These are phyloP conservation scores for Fonsecaea pedrosoi DNA, from an alignment of 2,329 filamentous ascomycete species.

Conservation along the genomic window DNA sequence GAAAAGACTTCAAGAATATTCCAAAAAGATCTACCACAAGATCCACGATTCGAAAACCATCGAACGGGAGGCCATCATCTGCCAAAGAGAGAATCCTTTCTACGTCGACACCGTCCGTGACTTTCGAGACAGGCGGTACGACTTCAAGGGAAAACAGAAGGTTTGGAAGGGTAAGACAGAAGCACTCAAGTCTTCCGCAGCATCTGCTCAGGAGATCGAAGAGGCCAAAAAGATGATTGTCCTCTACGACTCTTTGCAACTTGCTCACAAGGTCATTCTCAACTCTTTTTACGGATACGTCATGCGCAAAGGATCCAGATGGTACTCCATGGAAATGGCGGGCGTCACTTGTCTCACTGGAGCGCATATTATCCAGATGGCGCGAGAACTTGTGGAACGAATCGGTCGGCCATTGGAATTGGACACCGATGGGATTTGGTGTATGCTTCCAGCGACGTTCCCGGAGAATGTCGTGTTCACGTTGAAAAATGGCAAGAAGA, in stretches of 20 bases:
- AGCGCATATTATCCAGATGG: conserved; percentile 95
- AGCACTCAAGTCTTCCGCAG: conserved; percentile 80
- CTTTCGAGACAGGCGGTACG: conserved; percentile 95
- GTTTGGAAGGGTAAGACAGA: conserved; percentile 98
- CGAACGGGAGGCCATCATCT: conserved; percentile 94
- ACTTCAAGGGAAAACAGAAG: conserved; percentile 98
- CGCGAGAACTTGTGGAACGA: conserved; percentile 87
- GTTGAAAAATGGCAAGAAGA: conserved; percentile 92
- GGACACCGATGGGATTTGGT: conserved; percentile 99
- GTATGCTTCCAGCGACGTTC: conserved; percentile 94
- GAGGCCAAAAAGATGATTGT: conserved; percentile 99
- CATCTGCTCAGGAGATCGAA: conserved; percentile 77
- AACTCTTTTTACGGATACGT: conserved; percentile 99
- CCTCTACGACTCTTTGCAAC: conserved; percentile 90
- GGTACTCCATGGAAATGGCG: conserved; percentile 99
- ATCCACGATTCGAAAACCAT: conserved; percentile 95
- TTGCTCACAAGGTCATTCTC: conserved; percentile 98
- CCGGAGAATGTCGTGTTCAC: conserved; percentile 96
- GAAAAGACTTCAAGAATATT: conserved; percentile 89
- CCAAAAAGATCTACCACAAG: conserved; percentile 99
- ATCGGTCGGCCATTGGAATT: conserved; percentile 91
- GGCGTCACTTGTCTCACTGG: conserved; percentile 97
- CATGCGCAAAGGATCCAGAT: conserved; percentile 97
- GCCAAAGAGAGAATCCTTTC: conserved; percentile 96
- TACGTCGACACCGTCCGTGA: conserved; percentile 96